Conservation (phyloP, 352 stramenopile genomes). For the Globisporangium viniferum region DNA sequence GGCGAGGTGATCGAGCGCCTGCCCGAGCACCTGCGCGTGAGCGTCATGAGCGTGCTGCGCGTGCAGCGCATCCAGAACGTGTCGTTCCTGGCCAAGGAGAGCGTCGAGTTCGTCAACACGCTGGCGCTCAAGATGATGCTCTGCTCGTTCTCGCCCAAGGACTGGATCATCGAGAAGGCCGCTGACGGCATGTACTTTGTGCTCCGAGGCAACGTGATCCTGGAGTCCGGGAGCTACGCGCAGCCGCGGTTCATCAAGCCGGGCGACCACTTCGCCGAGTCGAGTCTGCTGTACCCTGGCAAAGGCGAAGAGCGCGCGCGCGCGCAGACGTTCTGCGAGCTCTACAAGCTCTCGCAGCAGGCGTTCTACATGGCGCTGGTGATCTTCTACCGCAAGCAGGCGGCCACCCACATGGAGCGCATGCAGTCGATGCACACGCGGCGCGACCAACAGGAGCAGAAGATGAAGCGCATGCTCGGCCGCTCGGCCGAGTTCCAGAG, state of each 20-base stretch:
- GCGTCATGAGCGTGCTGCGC: constrained; percentile 50
- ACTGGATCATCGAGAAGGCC: constrained; percentile 72
- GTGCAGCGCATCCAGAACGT: constrained; percentile 61
- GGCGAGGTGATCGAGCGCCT: constrained; percentile 45
- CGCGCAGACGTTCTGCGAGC: constrained; percentile 67
- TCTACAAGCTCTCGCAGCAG: constrained; percentile 63
- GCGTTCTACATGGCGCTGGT: constrained; percentile 50
- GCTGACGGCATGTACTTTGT: constrained; percentile 69
- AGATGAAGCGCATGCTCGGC: constrained; percentile 75
- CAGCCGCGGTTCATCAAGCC: constrained; percentile 35
- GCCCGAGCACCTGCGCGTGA: constrained; percentile 56
- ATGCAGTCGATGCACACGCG: constrained; percentile 56
- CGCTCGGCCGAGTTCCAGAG: constrained; percentile 25
- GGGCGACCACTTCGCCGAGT: constrained; percentile 58
- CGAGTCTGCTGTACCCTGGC: constrained; percentile 39
- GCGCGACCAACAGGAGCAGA: constrained; percentile 69
- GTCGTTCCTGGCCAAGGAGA: constrained; percentile 59
- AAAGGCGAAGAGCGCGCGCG: constrained; percentile 47
- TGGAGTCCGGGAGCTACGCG: constrained; percentile 26
- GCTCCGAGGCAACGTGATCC: constrained; percentile 45
- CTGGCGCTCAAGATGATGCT: constrained; percentile 47
- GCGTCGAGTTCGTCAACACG: constrained; percentile 69
- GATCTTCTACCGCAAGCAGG: constrained; percentile 48
- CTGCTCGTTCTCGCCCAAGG: constrained; percentile 57
- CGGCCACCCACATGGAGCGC: constrained; percentile 29